Percentiles rank a stretch among this genome's conserved stretches.
These are phyloP conservation scores for Rosa chinensis DNA, from an alignment of 306 rosid species.

Conservation along the genomic window DNA sequence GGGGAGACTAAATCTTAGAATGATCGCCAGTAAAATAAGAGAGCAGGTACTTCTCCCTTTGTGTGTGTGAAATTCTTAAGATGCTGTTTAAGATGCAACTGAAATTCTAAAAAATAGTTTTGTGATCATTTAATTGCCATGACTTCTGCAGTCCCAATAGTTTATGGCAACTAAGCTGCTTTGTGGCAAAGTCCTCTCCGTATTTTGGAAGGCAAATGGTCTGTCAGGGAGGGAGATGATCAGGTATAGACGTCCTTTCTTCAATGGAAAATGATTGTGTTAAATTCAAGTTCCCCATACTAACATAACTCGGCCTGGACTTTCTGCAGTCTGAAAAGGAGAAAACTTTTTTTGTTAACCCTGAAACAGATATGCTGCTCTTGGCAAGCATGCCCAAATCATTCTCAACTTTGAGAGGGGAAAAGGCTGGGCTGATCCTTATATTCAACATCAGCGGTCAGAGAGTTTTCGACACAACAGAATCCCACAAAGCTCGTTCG, in stretches of 20 bases:
- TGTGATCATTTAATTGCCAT: constrained; percentile 19
- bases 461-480: constrained; percentile 36
- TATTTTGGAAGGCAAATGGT: constrained; percentile 70
- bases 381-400: constrained; percentile 44
- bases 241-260: constrained; percentile 43
- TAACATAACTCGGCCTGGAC: constrained; percentile 66
- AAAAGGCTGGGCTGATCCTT: constrained; percentile 95
- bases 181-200: constrained; percentile 95
- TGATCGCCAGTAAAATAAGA: constrained; percentile 65
- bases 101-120: constrained; percentile 10
- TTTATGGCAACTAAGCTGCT: constrained; percentile 58
- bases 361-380: constrained; percentile 89
- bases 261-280: constrained; percentile 19
- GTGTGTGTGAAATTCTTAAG: not conserved
- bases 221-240: constrained; percentile 63
- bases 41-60: constrained; percentile 54
- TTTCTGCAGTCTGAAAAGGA: constrained; percentile 44
- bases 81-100: not conserved
- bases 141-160: constrained; percentile 51
- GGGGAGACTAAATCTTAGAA: constrained; percentile 53
- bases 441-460: constrained; percentile 79
- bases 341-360: constrained; percentile 57
- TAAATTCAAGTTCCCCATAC: constrained; percentile 68
- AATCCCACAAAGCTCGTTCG: constrained; percentile 20
- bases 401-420: constrained; percentile 82